Evolutionary conservation across 805 yeast species (phyloP), one percentile per base, ranked within the genome.

Genomic region (Alloascoidea hylecoeti): DNA sequence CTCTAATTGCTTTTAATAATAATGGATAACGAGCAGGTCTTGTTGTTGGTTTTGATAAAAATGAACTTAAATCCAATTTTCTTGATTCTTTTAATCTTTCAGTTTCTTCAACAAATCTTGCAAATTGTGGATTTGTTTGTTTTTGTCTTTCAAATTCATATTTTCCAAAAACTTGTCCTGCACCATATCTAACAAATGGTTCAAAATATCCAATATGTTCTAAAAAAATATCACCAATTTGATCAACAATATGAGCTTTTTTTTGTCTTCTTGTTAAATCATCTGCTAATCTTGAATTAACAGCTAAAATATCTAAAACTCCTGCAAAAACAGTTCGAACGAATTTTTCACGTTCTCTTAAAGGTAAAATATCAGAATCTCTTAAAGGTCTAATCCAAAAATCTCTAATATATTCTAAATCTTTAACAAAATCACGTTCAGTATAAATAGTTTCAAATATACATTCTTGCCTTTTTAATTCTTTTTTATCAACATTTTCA

Each of bases 1-100:
- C 89, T 45, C 84, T 64, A 27, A 92, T 82, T 36, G 89, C 92
- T 41, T 73, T 78, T 16, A 89, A 65, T 41, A 92, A 65, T 37
- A 92, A 61, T 45, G 94, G 95, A 58, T 92, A 92, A 46, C 97
- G 68, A 5, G 96, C 97, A 19, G 96, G 86, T 54, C 98, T 72
- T 13, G 96, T 86, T 2, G 95, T 88, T 38, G 97, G 96, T 51
- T 89, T 94, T 4, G 95, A 84, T 45, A 92, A 66, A 51, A 86
- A 92, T 0, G 97, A 92, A 17, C 89, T 82, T 39, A 92, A 76
- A 57, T 94, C 96, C 42, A 89, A 74, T 58, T 86, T 83, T 50
- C 95, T 71, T 28, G 85, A 73, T 61, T 83, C 95, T 3, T 84
- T 84, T 45, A 80, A 64, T 50, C 84, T 73, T 49, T 83, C 94